phyloP scores from a whole-genome alignment of 768 basidiomycete genomes.

The Crucibulum laeve region DNA sequence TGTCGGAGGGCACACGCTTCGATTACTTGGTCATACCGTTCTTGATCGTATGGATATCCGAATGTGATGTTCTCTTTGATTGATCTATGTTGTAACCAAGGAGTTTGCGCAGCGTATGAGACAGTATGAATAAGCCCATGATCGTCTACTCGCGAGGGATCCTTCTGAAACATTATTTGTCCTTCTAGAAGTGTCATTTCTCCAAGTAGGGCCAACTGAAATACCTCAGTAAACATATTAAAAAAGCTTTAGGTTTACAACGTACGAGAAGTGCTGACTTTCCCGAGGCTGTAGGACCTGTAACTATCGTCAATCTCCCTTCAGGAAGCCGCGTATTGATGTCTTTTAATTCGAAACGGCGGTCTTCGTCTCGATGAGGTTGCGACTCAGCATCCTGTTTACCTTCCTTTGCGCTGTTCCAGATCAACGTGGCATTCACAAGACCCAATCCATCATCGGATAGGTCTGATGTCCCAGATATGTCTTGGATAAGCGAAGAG shows the following conservation, averaged over 20 bases:
- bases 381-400: slow-evolving; percentile 16
- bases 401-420: slow-evolving; percentile 46
- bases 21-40: slow-evolving; percentile 69
- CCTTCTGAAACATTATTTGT: slow-evolving; percentile 62
- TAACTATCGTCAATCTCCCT: slow-evolving; percentile 64
- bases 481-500: slow-evolving; percentile 50
- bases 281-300: slow-evolving; percentile 78
- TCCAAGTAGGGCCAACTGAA: slow-evolving; percentile 65
- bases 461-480: slow-evolving; percentile 16
- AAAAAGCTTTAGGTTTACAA: slow-evolving; percentile 3
- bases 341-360: slow-evolving; percentile 64
- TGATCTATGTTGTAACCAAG: slow-evolving; percentile 67
- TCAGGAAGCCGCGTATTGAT: slow-evolving; percentile 69
- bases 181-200: slow-evolving; percentile 57
- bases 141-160: slow-evolving; percentile 52
- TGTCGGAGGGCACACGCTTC: slow-evolving; percentile 79
- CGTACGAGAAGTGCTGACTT: slow-evolving; percentile 75
- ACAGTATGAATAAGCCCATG: slow-evolving; percentile 59
- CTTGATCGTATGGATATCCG: slow-evolving; percentile 66
- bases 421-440: slow-evolving; percentile 56
- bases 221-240: background rate
- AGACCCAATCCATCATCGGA: slow-evolving; percentile 45
- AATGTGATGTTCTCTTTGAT: slow-evolving; percentile 83
- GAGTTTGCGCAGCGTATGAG: slow-evolving; percentile 71
- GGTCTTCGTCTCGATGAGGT: slow-evolving; percentile 20